These are phyloP conservation scores for Arthrobotrys sphaeroides DNA, from an alignment of 2,329 filamentous ascomycete genomes.

Conservation along the genomic window DNA sequence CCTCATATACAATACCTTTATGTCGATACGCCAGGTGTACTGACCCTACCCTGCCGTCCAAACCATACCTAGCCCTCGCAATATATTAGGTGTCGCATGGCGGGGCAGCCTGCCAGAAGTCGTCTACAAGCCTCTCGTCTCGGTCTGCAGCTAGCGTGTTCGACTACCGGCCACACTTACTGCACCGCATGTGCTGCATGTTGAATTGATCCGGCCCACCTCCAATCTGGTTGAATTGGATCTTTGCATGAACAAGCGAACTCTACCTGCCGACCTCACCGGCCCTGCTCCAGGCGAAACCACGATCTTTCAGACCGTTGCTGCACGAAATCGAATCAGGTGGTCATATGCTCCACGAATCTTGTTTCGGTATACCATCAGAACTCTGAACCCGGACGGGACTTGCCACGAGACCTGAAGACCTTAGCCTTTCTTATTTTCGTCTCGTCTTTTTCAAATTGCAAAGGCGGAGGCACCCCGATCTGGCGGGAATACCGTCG, in stretches of 20 bases:
- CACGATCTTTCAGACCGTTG: constrained; percentile 42
- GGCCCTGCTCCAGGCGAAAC: constrained; percentile 42
- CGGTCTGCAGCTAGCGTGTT: constrained; percentile 42
- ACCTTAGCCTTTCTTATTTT: constrained; percentile 40
- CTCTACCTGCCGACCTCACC: constrained; percentile 34
- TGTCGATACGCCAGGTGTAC: not conserved
- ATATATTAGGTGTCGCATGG: constrained; percentile 48
- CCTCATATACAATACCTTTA: not conserved
- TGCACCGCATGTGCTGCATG: constrained; percentile 41
- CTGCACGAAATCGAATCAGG: constrained; percentile 53
- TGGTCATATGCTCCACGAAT: constrained; percentile 54
- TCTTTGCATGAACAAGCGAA: constrained; percentile 54
- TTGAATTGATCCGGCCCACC: constrained; percentile 53
- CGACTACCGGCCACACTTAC: constrained; percentile 30
- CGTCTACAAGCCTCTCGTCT: constrained; percentile 40
- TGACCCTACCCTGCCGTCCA: not conserved
- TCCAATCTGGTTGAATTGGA: constrained; percentile 52
- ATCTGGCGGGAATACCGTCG: constrained; percentile 47
- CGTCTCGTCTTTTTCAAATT: constrained; percentile 43
- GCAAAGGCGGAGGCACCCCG: constrained; percentile 31
- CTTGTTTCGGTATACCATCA: constrained; percentile 18
- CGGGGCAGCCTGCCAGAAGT: constrained; percentile 35
- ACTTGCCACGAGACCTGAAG: constrained; percentile 38
- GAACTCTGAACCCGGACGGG: constrained; percentile 34
- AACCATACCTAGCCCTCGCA: constrained; percentile 1